Evolutionary conservation across 164 flowering plant species (phyloP), one percentile per base, ranked within the genome.

Genomic region (Santalum album): DNA sequence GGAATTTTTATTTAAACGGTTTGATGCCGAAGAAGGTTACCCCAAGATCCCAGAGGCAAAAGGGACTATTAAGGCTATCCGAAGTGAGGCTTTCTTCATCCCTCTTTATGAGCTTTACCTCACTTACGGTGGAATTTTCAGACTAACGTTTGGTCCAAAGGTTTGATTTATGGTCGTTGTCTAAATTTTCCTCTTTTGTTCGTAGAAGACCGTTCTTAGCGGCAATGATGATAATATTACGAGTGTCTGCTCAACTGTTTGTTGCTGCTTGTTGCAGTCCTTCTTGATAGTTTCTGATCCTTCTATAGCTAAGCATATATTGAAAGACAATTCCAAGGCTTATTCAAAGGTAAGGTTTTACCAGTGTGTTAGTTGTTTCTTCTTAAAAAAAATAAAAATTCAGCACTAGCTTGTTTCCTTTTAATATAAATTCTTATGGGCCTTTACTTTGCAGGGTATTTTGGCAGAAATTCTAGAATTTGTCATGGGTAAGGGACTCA

Each of bases 401-500:
- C 14, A 11, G 42, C 42, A 1, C 17, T 16, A 9, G 42, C 42
- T 38, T 29, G 34, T 29, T 3, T 29, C 18, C n/a, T 26, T 1
- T 5, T 0, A 12, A 51, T 18, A 3, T 32, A 20, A 4, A 32
- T 26, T 56, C 32, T 14, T 22, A 20, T n/a, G 27, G 53, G 32
- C 47, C 57, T 15, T 57, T 54, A 20, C 42, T 60, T n/a, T 54
- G 23, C 78, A 92, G 99, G 99, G 99, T 35, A 85, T 92, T 49
- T 67, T 92, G 65, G 96, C 94, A 23, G 99, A 92, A 70, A 92
- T 92, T 60, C 69, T 92, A 38, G 96, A 92, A 1, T 89, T 92
- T 83, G 96, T 92, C 45, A 89, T 92, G 99, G 99, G 99, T n/a
- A 89, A 75, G 63, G 99, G 99, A 56, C 88, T 92, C 14, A 92